Evolutionary conservation across 129 eudicot genomes (phyloP), one percentile per base, ranked within the genome.

Genomic region (Tagetes patula): DNA sequence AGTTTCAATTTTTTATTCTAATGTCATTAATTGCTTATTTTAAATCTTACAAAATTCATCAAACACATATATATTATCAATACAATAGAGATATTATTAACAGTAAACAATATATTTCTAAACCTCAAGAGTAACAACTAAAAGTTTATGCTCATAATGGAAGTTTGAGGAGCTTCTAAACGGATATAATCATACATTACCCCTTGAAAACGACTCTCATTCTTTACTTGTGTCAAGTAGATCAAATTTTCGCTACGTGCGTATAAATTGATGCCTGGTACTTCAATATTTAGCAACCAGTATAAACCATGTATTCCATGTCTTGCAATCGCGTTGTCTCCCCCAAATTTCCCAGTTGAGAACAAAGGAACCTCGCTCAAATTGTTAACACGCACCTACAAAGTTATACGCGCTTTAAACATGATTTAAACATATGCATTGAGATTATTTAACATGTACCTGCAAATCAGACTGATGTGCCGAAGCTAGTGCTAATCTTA

Each of bases 401-500:
- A 20, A 47, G 13, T 27, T 12, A 8, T 43, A 43, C 10, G 0
- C 48, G 3, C 5, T 36, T 49, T 37, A 74, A 11, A 48, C 43
- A 13, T n/a, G 45, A 45, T 33, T 11, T 33, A 11, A 37, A 14
- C 2, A 31, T 39, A 48, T 47, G n/a, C 36, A 37, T 55, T 3
- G 33, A 49, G 38, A 37, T 56, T 39, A 9, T 5, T 62, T 31
- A 5, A 37, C 46, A 38, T 30, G 10, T 80, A 92, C 98, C 96
- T 92, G 85, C 79, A 89, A 20, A 63, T 81, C 50, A 3, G 94
- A 79, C 1, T 78, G 47, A 31, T 82, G 77, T 63, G 96, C 97
- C 32, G 89, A 83, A 52, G 99, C 92, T 63, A 95, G 87, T 46
- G 99, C 99, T 36, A 95, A 3, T 61, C 97, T 75, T 33, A 95